These are phyloP conservation scores for Tricholomella constricta DNA, from an alignment of 768 basidiomycete species.

Conservation along the genomic window DNA sequence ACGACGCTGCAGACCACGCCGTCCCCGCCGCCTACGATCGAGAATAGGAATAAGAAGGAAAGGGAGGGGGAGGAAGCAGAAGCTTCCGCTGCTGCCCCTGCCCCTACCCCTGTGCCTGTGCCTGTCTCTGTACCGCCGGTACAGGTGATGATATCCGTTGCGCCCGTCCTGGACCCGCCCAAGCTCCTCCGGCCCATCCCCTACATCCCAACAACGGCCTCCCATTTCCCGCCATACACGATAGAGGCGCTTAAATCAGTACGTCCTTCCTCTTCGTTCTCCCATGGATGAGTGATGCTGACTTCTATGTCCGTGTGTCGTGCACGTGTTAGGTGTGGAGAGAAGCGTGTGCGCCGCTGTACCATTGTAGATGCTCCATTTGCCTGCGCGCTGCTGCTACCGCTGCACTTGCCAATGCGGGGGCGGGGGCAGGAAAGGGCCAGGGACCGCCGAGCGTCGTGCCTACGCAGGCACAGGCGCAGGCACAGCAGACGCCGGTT, in stretches of 20 bases:
- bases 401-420: constrained; percentile 51
- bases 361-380: constrained; percentile 72
- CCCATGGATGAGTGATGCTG: constrained; percentile 8
- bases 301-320: constrained; percentile 1
- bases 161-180: constrained; percentile 65
- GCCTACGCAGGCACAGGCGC: constrained; percentile 5
- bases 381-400: constrained; percentile 71
- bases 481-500: neutral
- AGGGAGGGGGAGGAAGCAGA: constrained; percentile 36
- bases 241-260: constrained; percentile 60
- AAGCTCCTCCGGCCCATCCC: constrained; percentile 67
- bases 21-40: constrained; percentile 59
- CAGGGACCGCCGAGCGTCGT: constrained; percentile 11
- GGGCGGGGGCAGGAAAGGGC: constrained; percentile 25
- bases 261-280: constrained; percentile 27
- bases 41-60: constrained; percentile 33
- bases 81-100: constrained; percentile 13
- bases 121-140: too few relatives aligned
- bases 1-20: constrained; percentile 80
- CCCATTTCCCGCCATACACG: constrained; percentile 58
- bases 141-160: constrained; percentile 42
- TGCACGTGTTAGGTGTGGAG: constrained; percentile 84
- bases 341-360: constrained; percentile 71
- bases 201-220: constrained; percentile 58
- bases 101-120: too few relatives aligned